phyloP scores from a whole-genome alignment of 2,329 filamentous ascomycete genomes.

The Rhinocladiella similis region DNA sequence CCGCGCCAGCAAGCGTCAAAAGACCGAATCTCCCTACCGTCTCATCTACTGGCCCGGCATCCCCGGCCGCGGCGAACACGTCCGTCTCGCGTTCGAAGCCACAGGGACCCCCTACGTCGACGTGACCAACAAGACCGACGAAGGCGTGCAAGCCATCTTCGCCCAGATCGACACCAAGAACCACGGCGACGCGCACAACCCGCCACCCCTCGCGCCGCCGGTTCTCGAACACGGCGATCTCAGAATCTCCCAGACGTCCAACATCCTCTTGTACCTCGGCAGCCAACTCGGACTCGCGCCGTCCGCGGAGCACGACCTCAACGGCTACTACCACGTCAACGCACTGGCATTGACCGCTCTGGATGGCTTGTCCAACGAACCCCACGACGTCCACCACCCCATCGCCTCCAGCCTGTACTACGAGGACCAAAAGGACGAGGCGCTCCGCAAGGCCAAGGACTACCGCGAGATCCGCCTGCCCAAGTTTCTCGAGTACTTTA shows the following conservation, averaged over 20 bases:
- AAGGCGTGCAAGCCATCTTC: conserved; percentile 55
- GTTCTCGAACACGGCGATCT: conserved; percentile 58
- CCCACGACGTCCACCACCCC: conserved; percentile 76
- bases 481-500: conserved; percentile 71
- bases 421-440: conserved; percentile 72
- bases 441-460: conserved; percentile 56
- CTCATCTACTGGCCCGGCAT: conserved; percentile 51
- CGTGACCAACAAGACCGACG: conserved; percentile 48
- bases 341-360: conserved; percentile 67
- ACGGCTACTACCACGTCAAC: conserved; percentile 60
- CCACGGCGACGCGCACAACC: conserved; percentile 55
- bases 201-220: conserved; percentile 67
- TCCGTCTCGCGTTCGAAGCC: conserved; percentile 73
- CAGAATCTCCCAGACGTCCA: conserved; percentile 67
- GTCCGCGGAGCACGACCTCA: conserved; percentile 44
- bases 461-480: conserved; percentile 65
- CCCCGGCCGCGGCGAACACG: conserved; percentile 72
- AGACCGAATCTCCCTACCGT: conserved; percentile 18
- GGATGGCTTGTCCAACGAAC: conserved; percentile 69
- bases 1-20: conserved; percentile 28
- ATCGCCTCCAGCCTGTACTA: conserved; percentile 62
- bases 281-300: conserved; percentile 55
- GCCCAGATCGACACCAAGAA: conserved; percentile 44
- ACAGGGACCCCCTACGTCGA: conserved; percentile 66
- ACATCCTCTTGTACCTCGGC: conserved; percentile 71